Conservation (phyloP, 1,284 basidiomycete genomes). For the Somion occarium region DNA sequence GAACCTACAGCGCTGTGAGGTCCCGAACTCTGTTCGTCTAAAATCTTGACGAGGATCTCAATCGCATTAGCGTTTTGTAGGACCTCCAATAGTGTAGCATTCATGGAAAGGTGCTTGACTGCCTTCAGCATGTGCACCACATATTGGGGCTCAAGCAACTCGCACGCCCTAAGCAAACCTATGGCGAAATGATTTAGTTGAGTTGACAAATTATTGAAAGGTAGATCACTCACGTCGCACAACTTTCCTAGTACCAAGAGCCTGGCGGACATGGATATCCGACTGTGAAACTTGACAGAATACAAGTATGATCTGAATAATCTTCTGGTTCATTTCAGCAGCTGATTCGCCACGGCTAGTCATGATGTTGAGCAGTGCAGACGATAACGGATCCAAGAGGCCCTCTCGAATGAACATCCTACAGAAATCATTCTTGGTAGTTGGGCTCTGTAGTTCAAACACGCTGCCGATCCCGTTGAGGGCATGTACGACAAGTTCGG, state of each 20-base stretch:
- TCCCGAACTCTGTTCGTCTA: slow-evolving; percentile 79
- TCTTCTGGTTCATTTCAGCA: slow-evolving; percentile 79
- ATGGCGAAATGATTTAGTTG: not conserved
- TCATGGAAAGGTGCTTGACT: slow-evolving; percentile 95
- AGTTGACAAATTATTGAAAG: slow-evolving; percentile 8
- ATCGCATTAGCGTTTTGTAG: slow-evolving; percentile 95
- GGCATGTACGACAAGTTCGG: slow-evolving; percentile 89
- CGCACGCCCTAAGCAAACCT: slow-evolving; percentile 84
- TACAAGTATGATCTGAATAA: slow-evolving; percentile 86
- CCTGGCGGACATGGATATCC: slow-evolving; percentile 88
- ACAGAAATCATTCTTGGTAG: slow-evolving; percentile 97
- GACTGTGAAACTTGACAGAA: slow-evolving; percentile 96
- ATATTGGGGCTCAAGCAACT: slow-evolving; percentile 77
- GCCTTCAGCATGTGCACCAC: slow-evolving; percentile 90
- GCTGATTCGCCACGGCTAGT: slow-evolving; percentile 64
- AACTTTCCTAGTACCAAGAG: slow-evolving; percentile 85
- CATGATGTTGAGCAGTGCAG: slow-evolving; percentile 86
- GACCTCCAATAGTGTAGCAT: slow-evolving; percentile 83
- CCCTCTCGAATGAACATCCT: slow-evolving; percentile 97
- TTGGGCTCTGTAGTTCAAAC: slow-evolving; percentile 92
- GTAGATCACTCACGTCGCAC: slow-evolving; percentile 66
- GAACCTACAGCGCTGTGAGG: slow-evolving; percentile 76
- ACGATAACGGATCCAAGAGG: slow-evolving; percentile 87
- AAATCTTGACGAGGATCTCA: slow-evolving; percentile 80
- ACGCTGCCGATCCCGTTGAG: slow-evolving; percentile 93